Base-by-base conservation (phyloP, 2,329 filamentous ascomycete genomes). In the Xylariaceae sp. region DNA sequence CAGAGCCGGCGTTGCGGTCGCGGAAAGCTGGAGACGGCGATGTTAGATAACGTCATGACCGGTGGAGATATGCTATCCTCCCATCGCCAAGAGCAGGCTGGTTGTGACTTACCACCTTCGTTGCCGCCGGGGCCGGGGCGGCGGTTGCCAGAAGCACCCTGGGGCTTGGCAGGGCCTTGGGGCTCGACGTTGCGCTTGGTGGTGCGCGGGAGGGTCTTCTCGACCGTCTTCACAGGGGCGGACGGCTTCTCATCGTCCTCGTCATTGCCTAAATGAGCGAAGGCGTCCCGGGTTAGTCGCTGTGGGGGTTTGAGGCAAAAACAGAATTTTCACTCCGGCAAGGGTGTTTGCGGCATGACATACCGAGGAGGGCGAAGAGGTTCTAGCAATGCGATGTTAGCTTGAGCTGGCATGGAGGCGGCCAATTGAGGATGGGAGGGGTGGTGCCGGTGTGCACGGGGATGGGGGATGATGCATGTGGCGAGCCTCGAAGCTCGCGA, bases 361-460 rank as follows among this genome's bases (percentile, higher is more conserved):
- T 96, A 97, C 94, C 93, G 85, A 99, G 91, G 82, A 96, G 88
- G 85, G 94, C 93, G 85, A 90, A 97, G 75, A 90, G 88, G 85
- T 99, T 99, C 94, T 97, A 69, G 30, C 47, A 50, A 62, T 51
- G 53, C 57, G 23, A 62, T 44, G 62, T 73, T 67, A 73, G 72
- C 67, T 62, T 61, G 13, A 57, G 47, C 39, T 10, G 18, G 52
- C 47, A 44, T 37, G 34, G 3, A 50, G 37, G 42, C 13, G 7
- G 51, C 37, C 59, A 65, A 61, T 58, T 62, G 45, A 59, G 59
- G 13, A 49, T 17, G 13, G 30, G 17, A 13, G 15, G 15, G 4
- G 35, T 30, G 23, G 23, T 30, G 23, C 47, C 15, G 10, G 30
- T 10, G 30, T 50, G 7, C 44, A 23, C 13, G 9, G n/a, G 42